Evolutionary conservation across 805 yeast genomes (phyloP), one percentile per base, ranked within the genome.

Genomic region (Candida koratica): DNA sequence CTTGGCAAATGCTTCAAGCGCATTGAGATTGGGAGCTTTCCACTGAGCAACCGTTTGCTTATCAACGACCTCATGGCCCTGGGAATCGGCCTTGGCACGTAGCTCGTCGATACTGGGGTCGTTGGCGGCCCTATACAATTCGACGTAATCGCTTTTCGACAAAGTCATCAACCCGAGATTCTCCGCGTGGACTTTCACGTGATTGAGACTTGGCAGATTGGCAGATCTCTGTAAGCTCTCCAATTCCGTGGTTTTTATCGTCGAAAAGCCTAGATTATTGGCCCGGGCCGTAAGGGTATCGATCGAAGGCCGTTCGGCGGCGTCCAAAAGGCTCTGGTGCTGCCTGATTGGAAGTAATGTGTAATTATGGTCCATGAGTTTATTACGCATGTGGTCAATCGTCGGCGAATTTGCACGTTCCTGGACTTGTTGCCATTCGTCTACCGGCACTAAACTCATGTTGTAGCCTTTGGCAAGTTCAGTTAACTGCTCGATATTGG

Each of bases 111-210:
- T n/a, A 1, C 47, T 24, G 8, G 66, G 65, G 14, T 58, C 62
- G 28, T 56, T 44, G 1, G 61, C 59, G 16, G 37, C 23, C 20
- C 49, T 48, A 16, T 51, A 56, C 25, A 67, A 48, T 14, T 49
- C 46, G 15, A 68, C 52, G 32, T 60, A 63, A 38, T 66, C 71
- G 1, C 38, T 27, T 37, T 55, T 52, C 1, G 55, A 34, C 29
- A 66, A 47, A 2, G 69, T 58, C 6, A 61, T 53, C 34, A 61
- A 54, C 10, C 53, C 52, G 28, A 51, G 55, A n/a, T 38, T 53
- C 32, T 61, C 68, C 1, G 69, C 69, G 9, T 55, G 56, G 10
- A 46, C 39, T 32, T 64, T 58, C 5, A 66, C 55, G 24, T 59
- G 65, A 14, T 53, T 55, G 20, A 62, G 49, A 12, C 53, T 45